A percentile compares a stretch with the other conserved stretches of the same genome.
phyloP scores from a whole-genome alignment of 2,329 filamentous ascomycete species.

The Coleophoma cylindrospora region DNA sequence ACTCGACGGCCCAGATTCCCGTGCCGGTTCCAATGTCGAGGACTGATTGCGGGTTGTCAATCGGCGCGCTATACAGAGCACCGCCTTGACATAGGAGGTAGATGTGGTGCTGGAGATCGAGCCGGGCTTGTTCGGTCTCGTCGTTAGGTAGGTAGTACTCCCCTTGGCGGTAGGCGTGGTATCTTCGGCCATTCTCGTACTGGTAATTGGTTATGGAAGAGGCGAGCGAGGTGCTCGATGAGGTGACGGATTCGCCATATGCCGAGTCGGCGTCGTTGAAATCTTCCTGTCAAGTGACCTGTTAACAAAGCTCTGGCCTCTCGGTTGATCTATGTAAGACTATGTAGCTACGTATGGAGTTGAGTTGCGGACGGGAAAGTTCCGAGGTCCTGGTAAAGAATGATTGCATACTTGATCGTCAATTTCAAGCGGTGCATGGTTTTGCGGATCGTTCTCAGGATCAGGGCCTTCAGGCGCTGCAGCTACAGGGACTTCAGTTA shows the following conservation, averaged over 20 bases:
- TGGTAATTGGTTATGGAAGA: neutral
- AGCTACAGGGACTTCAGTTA: too few species aligned
- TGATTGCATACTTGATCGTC: too few species aligned
- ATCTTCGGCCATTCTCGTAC: slow-evolving; percentile 4
- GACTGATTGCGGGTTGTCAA: slow-evolving; percentile 21
- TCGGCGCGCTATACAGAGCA: slow-evolving; percentile 8
- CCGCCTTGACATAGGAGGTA: slow-evolving; percentile 5
- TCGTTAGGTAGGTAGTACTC: slow-evolving; percentile 13
- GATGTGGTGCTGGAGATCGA: slow-evolving; percentile 8
- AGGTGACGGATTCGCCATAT: neutral
- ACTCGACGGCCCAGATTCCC: slow-evolving; percentile 31
- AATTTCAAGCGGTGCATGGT: too few species aligned
- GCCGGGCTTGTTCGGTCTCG: slow-evolving; percentile 3
- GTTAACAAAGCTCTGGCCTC: too few species aligned
- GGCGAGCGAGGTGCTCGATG: neutral
- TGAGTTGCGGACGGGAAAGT: too few species aligned
- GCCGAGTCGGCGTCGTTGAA: neutral
- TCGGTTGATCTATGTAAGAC: too few species aligned
- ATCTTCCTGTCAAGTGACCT: neutral
- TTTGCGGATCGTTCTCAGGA: too few species aligned
- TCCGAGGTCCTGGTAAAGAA: too few species aligned
- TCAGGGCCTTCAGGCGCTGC: too few species aligned
- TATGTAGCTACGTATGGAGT: too few species aligned
- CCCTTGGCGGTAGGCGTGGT: slow-evolving; percentile 20
- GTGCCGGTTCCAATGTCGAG: slow-evolving; percentile 30